Evolutionary conservation across 2,329 filamentous ascomycete genomes (phyloP), one percentile per base, ranked within the genome.

Genomic region (Colletotrichum zoysiae): DNA sequence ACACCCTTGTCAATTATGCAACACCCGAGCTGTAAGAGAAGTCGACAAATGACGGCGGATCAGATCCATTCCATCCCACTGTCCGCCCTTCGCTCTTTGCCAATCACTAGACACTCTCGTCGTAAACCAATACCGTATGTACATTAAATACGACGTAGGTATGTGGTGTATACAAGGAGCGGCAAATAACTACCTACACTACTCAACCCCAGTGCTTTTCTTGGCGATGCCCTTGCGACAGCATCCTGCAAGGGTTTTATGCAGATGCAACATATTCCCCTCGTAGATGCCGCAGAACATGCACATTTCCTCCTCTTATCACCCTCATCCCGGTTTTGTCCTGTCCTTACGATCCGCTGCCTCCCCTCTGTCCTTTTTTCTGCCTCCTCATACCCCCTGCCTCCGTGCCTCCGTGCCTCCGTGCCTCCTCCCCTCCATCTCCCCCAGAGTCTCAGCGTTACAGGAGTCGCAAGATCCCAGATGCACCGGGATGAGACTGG

Each of bases 1-100:
- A 63, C 35, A 35, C 53, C 70, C 70, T 65, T 50, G 58, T 7
- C 55, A 16, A 42, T 60, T 53, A 38, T 71, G 67, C 67, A 67
- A 73, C 67, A 73, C 61, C 57, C 35, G 50, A 67, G 35, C 62
- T 71, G 67, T 71, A 56, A 73, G 53, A 73, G 70, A 71, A 71
- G 55, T 65, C 62, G 18, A 57, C 38, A 35, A 70, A 40, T 46
- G 70, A 65, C 11, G 59, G 59, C 44, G 53, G 65, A 61, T 65
- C 44, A 46, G 65, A 61, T 65, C 66, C 70, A 57, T 58, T 50
- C 33, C 33, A 50, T 62, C 46, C 33, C 44, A 50, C 14, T 26
- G 44, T 46, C 42, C 16, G 44, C 8, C 44, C 30, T 35, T 23
- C 48, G 14, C 11, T 38, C n/a, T 42, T 9, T 42, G 12, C 40